A percentile compares a stretch with the other conserved stretches of the same genome.
Evolutionary conservation across 2,329 filamentous ascomycete species (phyloP).

Genomic region (Colletotrichum camelliae): DNA sequence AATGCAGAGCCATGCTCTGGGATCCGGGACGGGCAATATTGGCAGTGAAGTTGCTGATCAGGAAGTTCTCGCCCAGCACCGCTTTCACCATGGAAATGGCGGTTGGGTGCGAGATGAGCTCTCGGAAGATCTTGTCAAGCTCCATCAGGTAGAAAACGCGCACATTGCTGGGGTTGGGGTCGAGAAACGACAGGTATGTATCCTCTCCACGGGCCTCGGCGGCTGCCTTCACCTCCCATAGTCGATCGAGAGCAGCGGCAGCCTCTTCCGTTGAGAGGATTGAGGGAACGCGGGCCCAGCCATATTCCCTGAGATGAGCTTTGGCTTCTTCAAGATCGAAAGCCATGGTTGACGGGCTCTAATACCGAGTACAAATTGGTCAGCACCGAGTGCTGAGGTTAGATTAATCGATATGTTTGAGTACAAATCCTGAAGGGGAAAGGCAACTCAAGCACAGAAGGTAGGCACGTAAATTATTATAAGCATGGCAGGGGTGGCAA

Average conservation of each 20-base stretch:
- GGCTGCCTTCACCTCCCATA: not conserved
- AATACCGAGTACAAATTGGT: fast-evolving
- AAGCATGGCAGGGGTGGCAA: not conserved
- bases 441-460: not conserved
- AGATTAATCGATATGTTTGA: not conserved
- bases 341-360: not conserved
- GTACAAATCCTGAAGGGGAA: not conserved
- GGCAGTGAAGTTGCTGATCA: not conserved
- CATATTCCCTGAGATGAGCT: not conserved
- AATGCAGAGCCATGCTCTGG: not conserved
- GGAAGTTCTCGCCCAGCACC: not conserved
- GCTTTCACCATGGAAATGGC: not conserved
- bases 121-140: not conserved
- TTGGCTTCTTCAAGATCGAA: not conserved
- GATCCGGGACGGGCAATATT: not conserved
- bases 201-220: not conserved
- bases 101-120: not conserved
- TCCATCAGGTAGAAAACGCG: not conserved
- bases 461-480: not conserved
- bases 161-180: not conserved
- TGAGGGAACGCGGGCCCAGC: not conserved
- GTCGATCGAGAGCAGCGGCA: not conserved
- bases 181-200: not conserved
- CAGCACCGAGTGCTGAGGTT: fast-evolving
- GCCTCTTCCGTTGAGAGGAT: not conserved